Percentiles rank a stretch among this genome's conserved stretches.
Evolutionary conservation across 2,329 filamentous ascomycete species (phyloP).

Genomic region (Gremmenia infestans): DNA sequence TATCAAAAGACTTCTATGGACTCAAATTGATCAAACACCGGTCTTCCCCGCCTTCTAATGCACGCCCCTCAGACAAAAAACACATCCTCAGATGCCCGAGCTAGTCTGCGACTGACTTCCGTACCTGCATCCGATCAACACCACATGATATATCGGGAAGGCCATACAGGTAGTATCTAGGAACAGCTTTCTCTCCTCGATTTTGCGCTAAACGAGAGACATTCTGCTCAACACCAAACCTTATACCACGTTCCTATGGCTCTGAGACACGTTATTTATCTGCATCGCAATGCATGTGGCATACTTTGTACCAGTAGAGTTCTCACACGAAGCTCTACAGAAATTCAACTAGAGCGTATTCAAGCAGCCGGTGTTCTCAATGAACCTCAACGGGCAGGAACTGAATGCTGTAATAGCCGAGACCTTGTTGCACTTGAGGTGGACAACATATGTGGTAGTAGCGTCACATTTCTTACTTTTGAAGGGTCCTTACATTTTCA

Average conservation of each 20-base stretch:
- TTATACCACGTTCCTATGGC: too few relatives aligned
- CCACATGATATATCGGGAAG: not conserved
- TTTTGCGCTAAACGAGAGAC: not conserved
- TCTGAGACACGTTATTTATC: too few relatives aligned
- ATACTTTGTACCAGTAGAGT: too few relatives aligned
- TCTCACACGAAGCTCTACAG: not conserved
- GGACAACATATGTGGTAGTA: not conserved
- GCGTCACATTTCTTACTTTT: not conserved
- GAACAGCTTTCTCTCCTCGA: not conserved
- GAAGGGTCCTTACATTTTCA: not conserved
- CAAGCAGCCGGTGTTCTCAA: not conserved
- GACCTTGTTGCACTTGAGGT: not conserved
- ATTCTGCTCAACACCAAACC: not conserved
- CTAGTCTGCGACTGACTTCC: not conserved
- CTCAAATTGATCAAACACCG: not conserved
- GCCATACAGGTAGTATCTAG: not conserved
- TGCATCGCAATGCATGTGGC: too few relatives aligned
- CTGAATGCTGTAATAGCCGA: not conserved
- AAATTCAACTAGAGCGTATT: not conserved
- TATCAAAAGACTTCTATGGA: not conserved
- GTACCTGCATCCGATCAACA: not conserved
- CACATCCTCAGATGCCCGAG: not conserved
- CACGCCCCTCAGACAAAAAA: not conserved
- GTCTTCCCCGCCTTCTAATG: not conserved
- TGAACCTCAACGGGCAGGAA: not conserved